Evolutionary conservation across 2,329 filamentous ascomycete genomes (phyloP).

Genomic region (Tricladium varicosporioides): DNA sequence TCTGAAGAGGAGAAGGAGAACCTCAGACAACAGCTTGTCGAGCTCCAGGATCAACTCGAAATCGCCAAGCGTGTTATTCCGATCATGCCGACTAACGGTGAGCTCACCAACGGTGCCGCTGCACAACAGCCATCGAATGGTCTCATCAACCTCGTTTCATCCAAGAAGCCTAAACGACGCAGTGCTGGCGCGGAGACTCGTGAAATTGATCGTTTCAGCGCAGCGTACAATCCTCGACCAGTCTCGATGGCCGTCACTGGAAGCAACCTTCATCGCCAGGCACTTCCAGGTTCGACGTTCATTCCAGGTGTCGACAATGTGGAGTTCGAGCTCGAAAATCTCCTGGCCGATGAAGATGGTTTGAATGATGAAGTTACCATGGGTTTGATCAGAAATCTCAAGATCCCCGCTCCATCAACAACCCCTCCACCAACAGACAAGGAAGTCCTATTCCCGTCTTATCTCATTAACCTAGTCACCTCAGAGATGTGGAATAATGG

Average conservation of each 20-base stretch:
- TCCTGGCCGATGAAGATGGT: conserved; percentile 92
- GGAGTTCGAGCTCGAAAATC: conserved; percentile 89
- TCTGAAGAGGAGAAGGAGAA: conserved; percentile 83
- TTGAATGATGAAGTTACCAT: conserved; percentile 96
- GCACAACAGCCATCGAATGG: conserved; percentile 62
- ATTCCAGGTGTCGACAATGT: conserved; percentile 83
- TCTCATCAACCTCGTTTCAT: conserved; percentile 93
- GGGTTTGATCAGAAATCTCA: conserved; percentile 92
- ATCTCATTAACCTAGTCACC: conserved; percentile 97
- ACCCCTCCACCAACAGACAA: conserved; percentile 94
- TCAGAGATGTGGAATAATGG: conserved; percentile 99
- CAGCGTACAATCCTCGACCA: conserved; percentile 87
- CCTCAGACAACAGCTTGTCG: conserved; percentile 82
- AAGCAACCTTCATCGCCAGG: conserved; percentile 63
- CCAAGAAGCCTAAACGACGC: conserved; percentile 93
- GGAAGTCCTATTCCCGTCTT: conserved; percentile 97
- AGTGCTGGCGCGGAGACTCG: conserved; percentile 86
- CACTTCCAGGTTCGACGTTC: conserved; percentile 72
- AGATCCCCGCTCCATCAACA: conserved; percentile 86
- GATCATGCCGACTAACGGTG: conserved; percentile 68
- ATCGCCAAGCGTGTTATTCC: conserved; percentile 64
- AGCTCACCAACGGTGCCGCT: conserved; percentile 61
- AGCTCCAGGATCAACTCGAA: conserved; percentile 91
- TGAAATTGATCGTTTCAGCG: conserved; percentile 86
- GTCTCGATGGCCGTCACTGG: conserved; percentile 89